These are phyloP conservation scores for Triangularia verruculosa DNA, from an alignment of 2,329 filamentous ascomycete genomes.

Conservation along the genomic window DNA sequence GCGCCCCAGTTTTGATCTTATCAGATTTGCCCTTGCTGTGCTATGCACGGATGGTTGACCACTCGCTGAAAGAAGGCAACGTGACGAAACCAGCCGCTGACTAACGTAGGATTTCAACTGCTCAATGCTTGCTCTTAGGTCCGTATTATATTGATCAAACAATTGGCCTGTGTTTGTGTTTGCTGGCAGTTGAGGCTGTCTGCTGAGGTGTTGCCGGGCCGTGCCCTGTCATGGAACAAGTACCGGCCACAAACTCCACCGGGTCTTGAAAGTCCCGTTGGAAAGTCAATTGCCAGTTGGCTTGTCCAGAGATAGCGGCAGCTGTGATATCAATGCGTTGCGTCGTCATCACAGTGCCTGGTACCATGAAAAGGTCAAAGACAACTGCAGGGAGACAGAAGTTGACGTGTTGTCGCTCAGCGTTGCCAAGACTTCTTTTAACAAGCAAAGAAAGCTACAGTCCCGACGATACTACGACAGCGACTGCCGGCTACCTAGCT, in stretches of 20 bases:
- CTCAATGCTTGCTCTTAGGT: background rate
- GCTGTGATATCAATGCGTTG: too few species aligned
- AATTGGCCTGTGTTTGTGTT: background rate
- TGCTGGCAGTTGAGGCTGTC: background rate
- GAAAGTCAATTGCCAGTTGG: background rate
- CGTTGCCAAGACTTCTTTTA: too few species aligned
- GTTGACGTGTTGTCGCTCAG: too few species aligned
- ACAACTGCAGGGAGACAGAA: background rate
- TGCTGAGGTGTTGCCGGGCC: background rate
- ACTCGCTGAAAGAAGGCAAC: too few species aligned
- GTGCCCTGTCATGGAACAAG: background rate
- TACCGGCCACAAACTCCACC: background rate
- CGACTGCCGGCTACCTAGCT: background rate
- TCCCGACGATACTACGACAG: too few species aligned
- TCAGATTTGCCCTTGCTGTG: background rate
- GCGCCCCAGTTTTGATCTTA: conserved; percentile 4
- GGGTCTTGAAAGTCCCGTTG: background rate
- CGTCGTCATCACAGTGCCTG: background rate
- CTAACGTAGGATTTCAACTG: background rate
- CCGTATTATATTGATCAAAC: background rate
- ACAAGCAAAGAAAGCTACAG: background rate
- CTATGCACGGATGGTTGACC: background rate
- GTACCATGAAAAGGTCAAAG: background rate
- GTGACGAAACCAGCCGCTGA: too few species aligned
- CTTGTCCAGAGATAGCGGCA: background rate